These are phyloP conservation scores for Buxus sempervirens DNA, from an alignment of 164 flowering plant species.

Conservation along the genomic window DNA sequence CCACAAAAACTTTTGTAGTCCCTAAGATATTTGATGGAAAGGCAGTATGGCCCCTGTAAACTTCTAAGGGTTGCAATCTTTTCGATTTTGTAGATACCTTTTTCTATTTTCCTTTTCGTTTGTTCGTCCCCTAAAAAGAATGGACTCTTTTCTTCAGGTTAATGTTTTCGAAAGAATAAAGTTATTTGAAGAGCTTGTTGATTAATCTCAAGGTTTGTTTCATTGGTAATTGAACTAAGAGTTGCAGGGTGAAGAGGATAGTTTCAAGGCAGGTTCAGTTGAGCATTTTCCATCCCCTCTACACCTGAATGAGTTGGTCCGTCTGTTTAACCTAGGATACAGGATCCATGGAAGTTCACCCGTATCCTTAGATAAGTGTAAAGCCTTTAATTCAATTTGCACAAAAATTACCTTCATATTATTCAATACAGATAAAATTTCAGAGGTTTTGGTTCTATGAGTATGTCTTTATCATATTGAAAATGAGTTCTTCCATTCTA, in stretches of 20 bases:
- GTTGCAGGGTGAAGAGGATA: conserved; percentile 72
- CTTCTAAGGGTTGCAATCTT: conserved; percentile 5
- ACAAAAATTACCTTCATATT: no score
- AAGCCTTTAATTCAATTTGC: neutral
- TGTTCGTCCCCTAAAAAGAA: neutral
- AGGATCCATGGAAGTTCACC: neutral
- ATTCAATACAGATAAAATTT: no score
- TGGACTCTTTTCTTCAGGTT: conserved; percentile 34
- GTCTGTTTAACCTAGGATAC: neutral
- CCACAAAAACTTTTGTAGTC: conserved; percentile 53
- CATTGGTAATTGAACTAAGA: conserved; percentile 75
- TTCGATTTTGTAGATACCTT: neutral
- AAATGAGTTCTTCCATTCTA: no score
- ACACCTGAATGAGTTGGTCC: no score
- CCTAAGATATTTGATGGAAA: conserved; percentile 63
- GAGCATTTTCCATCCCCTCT: no score
- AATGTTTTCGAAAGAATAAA: conserved; percentile 77
- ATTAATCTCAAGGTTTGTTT: conserved; percentile 51
- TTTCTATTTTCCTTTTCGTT: neutral
- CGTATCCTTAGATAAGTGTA: neutral
- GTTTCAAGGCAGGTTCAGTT: conserved; percentile 62
- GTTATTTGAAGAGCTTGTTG: conserved; percentile 54
- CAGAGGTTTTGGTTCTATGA: no score
- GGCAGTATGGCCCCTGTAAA: conserved; percentile 33
- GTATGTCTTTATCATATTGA: no score